These are phyloP conservation scores for Sclerotinia spermophila DNA, from an alignment of 2,329 filamentous ascomycete species.

Conservation along the genomic window DNA sequence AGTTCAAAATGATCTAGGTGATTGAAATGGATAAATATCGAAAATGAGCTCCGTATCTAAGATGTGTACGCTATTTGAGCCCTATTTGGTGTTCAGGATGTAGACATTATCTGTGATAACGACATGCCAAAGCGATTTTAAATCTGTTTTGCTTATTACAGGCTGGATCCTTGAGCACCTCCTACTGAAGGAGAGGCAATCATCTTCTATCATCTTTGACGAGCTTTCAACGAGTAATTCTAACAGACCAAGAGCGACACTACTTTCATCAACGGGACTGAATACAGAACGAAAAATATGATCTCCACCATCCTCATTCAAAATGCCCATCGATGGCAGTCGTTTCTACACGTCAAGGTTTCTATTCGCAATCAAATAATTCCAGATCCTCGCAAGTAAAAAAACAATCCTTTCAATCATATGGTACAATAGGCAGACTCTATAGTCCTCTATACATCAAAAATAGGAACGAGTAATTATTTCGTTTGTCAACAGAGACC, in stretches of 20 bases:
- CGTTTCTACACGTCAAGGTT: too few relatives aligned
- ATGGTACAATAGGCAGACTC: not conserved
- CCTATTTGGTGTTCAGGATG: not conserved
- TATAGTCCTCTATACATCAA: not conserved
- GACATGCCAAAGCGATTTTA: not conserved
- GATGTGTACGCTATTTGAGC: not conserved
- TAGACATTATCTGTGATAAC: not conserved
- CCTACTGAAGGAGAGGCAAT: not conserved
- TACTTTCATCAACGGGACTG: not conserved
- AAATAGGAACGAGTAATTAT: not conserved
- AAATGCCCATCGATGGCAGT: not conserved
- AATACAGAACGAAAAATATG: not conserved
- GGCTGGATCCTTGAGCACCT: not conserved
- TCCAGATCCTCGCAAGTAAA: not conserved
- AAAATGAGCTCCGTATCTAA: not conserved
- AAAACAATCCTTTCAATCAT: not conserved
- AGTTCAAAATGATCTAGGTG: not conserved
- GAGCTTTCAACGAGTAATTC: not conserved
- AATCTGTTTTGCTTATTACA: not conserved
- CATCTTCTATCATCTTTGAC: not conserved
- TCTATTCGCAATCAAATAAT: not conserved
- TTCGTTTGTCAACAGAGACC: not conserved
- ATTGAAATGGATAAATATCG: not conserved
- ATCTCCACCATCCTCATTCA: too few relatives aligned
- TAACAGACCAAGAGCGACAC: not conserved